These are phyloP conservation scores for Alternaria triticina DNA, from an alignment of 2,329 filamentous ascomycete genomes.

Conservation along the genomic window DNA sequence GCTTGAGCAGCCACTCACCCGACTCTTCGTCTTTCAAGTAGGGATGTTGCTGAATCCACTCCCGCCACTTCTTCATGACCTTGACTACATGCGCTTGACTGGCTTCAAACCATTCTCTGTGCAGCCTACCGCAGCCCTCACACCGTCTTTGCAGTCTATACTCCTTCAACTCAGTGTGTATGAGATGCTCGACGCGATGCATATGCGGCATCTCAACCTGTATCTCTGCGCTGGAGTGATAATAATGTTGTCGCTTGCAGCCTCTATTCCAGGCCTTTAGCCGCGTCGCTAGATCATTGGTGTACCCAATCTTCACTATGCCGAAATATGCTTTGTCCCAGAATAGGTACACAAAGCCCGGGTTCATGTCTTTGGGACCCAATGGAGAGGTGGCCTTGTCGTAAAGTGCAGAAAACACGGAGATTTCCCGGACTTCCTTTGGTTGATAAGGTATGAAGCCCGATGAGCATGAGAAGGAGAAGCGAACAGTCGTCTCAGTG, in stretches of 20 bases:
- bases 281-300: slow-evolving; percentile 8
- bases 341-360: slow-evolving; percentile 24
- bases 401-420: background rate
- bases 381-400: background rate
- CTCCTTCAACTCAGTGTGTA: slow-evolving; percentile 78
- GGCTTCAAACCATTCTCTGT: slow-evolving; percentile 91
- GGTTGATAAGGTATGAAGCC: background rate
- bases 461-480: background rate
- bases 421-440: background rate
- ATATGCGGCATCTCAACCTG: slow-evolving; percentile 75
- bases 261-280: slow-evolving; percentile 21
- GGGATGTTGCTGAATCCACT: background rate
- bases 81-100: background rate
- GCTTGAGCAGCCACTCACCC: background rate
- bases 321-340: slow-evolving; percentile 20
- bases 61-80: background rate
- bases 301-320: slow-evolving; percentile 23
- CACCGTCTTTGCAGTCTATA: slow-evolving; percentile 66
- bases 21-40: background rate
- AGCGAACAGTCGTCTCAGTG: background rate
- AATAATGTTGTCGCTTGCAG: slow-evolving; percentile 15
- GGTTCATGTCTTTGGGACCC: background rate
- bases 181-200: slow-evolving; percentile 81
- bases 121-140: slow-evolving; percentile 74
- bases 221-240: slow-evolving; percentile 3